These are phyloP conservation scores for Fomitopsis pulvina DNA, from an alignment of 768 basidiomycete species.

Conservation along the genomic window DNA sequence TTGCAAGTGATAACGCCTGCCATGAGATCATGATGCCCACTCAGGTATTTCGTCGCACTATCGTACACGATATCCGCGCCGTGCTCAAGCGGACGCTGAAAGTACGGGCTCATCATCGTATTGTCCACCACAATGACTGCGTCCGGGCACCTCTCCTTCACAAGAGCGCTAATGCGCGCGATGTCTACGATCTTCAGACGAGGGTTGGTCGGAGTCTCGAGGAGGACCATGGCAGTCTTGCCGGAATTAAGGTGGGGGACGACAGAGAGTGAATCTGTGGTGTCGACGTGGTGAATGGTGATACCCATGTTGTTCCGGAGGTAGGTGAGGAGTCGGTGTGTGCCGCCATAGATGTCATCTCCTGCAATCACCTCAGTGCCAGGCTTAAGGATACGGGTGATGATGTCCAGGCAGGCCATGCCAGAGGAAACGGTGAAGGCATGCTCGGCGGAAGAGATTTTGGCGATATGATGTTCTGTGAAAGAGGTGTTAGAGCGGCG, in stretches of 20 bases:
- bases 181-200: slow-evolving; percentile 93
- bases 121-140: slow-evolving; percentile 91
- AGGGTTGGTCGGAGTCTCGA: slow-evolving; percentile 97
- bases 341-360: slow-evolving; percentile 96
- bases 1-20: slow-evolving; percentile 93
- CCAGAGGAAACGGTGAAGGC: slow-evolving; percentile 93
- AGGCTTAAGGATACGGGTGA: slow-evolving; percentile 89
- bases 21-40: slow-evolving; percentile 99
- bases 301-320: slow-evolving; percentile 84
- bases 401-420: slow-evolving; percentile 96
- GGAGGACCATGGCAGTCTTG: slow-evolving; percentile 89
- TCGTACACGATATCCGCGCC: slow-evolving; percentile 98
- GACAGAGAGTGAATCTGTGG: slow-evolving; percentile 65
- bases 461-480: slow-evolving; percentile 92
- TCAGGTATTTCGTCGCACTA: slow-evolving; percentile 95
- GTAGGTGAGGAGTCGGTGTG: slow-evolving; percentile 90
- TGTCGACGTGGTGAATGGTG: slow-evolving; percentile 89
- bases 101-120: slow-evolving; percentile 99
- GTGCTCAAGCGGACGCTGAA: slow-evolving; percentile 91
- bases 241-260: slow-evolving; percentile 57
- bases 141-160: slow-evolving; percentile 75
- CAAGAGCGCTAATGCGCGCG: slow-evolving; percentile 71
- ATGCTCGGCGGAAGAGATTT: slow-evolving; percentile 89
- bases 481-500: not conserved
- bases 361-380: slow-evolving; percentile 95